Conservation (phyloP, 257 asterid genomes). For the Petunia axillaris region DNA sequence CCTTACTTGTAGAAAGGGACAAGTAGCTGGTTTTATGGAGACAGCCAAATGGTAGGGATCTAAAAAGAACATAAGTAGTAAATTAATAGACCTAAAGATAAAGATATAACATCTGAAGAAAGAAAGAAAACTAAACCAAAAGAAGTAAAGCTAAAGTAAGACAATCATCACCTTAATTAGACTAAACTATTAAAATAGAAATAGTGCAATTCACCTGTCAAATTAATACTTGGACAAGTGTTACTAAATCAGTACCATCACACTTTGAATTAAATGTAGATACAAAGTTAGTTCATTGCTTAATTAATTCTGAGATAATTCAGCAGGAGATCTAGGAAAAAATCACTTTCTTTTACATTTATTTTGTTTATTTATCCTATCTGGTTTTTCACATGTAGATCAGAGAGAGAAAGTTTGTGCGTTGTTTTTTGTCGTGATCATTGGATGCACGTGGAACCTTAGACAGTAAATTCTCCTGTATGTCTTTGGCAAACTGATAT, state of each 20-base stretch:
- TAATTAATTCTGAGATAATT: background rate
- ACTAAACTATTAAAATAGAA: background rate
- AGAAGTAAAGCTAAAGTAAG: too few species aligned
- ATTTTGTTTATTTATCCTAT: background rate
- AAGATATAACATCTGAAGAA: too few species aligned
- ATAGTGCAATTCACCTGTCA: background rate
- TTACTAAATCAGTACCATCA: too few species aligned
- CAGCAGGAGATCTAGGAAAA: background rate
- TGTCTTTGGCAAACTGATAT: background rate
- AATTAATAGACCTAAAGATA: too few species aligned
- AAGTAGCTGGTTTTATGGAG: too few species aligned
- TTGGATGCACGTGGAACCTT: background rate
- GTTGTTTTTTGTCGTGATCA: background rate
- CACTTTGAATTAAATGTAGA: too few species aligned
- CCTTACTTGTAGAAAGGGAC: too few species aligned
- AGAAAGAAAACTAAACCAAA: too few species aligned
- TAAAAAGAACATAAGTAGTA: too few species aligned
- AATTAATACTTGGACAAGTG: too few species aligned
- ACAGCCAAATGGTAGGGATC: too few species aligned
- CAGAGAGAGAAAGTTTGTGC: background rate
- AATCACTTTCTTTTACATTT: background rate
- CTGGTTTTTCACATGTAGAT: background rate
- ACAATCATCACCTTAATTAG: background rate
- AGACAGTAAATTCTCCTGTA: background rate
- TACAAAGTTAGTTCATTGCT: too few species aligned